These are phyloP conservation scores for Lumnitzera littorea DNA, from an alignment of 345 rosid species.

Conservation along the genomic window DNA sequence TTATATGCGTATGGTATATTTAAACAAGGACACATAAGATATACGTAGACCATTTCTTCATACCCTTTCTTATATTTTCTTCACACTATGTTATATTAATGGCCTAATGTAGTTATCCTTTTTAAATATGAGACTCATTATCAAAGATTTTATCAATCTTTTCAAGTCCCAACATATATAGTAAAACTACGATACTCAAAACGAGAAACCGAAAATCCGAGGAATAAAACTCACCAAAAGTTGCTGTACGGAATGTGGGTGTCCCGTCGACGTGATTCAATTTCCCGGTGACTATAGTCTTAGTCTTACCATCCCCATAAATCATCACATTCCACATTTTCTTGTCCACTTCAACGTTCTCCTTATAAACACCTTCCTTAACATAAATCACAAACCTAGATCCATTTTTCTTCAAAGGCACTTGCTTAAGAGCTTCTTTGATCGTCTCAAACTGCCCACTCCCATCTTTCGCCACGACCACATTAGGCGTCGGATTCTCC, in stretches of 20 bases:
- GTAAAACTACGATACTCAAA: too few species aligned
- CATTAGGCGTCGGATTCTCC: slow-evolving; percentile 21
- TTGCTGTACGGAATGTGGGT: slow-evolving; percentile 49
- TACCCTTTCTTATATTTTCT: too few species aligned
- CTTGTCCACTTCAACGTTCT: slow-evolving; percentile 52
- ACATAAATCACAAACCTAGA: slow-evolving; percentile 47
- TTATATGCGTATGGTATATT: too few species aligned
- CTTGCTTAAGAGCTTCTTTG: slow-evolving; percentile 31
- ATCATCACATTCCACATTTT: slow-evolving; percentile 69
- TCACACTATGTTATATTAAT: too few species aligned
- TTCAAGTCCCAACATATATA: too few species aligned
- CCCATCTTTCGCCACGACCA: slow-evolving; percentile 55
- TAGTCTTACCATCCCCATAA: slow-evolving; percentile 55
- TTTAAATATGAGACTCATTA: too few species aligned
- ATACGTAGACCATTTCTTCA: too few species aligned
- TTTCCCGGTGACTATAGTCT: slow-evolving; percentile 48
- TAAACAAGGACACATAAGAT: too few species aligned
- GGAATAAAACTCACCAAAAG: slow-evolving; percentile 58
- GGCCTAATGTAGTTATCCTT: too few species aligned
- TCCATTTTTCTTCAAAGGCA: slow-evolving; percentile 33
- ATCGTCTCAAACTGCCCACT: slow-evolving; percentile 41
- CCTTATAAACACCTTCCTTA: slow-evolving; percentile 51
- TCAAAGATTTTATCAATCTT: too few species aligned
- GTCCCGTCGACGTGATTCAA: slow-evolving; percentile 36
- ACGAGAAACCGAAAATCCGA: too few species aligned